These are phyloP conservation scores for Metschnikowia drakensbergensis DNA, from an alignment of 805 yeast species.

Conservation along the genomic window DNA sequence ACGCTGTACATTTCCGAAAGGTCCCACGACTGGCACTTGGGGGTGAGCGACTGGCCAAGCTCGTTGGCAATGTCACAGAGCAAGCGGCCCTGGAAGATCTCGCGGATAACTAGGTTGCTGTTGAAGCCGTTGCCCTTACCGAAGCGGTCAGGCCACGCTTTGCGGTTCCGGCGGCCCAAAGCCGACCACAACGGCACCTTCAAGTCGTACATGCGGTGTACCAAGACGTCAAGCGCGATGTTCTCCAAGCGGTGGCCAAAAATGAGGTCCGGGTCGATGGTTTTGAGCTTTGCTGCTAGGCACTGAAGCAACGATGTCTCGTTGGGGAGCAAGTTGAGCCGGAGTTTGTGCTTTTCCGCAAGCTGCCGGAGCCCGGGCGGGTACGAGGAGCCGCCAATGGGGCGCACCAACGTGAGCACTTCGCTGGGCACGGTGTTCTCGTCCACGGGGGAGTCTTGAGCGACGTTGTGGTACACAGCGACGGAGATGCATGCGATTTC, in stretches of 20 bases:
- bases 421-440: conserved; percentile 59
- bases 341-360: conserved; percentile 52
- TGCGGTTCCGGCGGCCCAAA: conserved; percentile 78
- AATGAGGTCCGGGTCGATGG: conserved; percentile 85
- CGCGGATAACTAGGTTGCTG: conserved; percentile 55
- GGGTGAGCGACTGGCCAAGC: conserved; percentile 87
- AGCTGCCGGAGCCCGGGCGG: conserved; percentile 73
- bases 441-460: conserved; percentile 72
- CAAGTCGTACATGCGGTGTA: conserved; percentile 75
- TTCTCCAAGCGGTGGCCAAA: conserved; percentile 85
- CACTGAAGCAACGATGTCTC: conserved; percentile 74
- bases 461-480: conserved; percentile 64
- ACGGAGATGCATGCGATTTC: conserved; percentile 82
- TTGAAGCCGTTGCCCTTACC: conserved; percentile 51
- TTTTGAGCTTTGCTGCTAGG: conserved; percentile 65
- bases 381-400: conserved; percentile 57
- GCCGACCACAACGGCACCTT: conserved; percentile 74
- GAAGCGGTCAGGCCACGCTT: conserved; percentile 72
- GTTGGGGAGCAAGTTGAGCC: conserved; percentile 57
- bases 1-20: conserved; percentile 85
- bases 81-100: conserved; percentile 78
- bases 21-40: conserved; percentile 93
- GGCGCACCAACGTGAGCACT: conserved; percentile 72
- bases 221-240: conserved; percentile 70
- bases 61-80: conserved; percentile 92